Evolutionary conservation across 2,329 filamentous ascomycete genomes (phyloP), one percentile per base, ranked within the genome.

Genomic region (Xylaria sp.): DNA sequence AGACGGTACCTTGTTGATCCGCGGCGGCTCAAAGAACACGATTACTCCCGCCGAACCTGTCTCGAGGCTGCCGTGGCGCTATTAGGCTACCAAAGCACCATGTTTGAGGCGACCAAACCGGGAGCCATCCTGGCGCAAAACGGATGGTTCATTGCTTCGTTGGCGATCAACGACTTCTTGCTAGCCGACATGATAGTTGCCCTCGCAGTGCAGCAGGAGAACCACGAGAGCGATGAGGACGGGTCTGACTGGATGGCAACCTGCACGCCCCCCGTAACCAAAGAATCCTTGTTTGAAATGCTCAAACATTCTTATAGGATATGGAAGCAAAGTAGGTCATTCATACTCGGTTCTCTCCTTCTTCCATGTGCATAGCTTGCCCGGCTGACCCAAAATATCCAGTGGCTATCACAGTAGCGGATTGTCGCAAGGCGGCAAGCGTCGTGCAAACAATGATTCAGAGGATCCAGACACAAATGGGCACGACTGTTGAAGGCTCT

Each of bases 161-260:
- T 91, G 3, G 84, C 85, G 12, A 83, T 88, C 61, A 87, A 90
- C 60, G 89, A 91, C 74, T 91, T 88, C 60, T 79, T 91, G 61
- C 82, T 91, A 2, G 88, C 88, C 0, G 84, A 86, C 64, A 88
- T 89, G 84, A 83, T 91, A 15, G 74, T 91, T 3, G 90, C 87
- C 70, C 79, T 91, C 20, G 78, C 85, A 20, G 75, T 85, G 28
- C 82, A 84, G 70, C 84, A 82, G 74, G 80, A 82, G 23, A 76
- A 76, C 44, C 81, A 28, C 28, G 28, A 84, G 8, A 74, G 72
- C 18, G 80, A 78, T 4, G 77, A 78, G 4, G 77, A 74, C 12
- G 75, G 77, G 15, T 65, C 66, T 39, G 77, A 80, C 69, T 83
- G 81, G 82, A 77, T 80, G 68, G 75, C 74, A 50, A 75, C 77